A percentile compares a stretch with the other conserved stretches of the same genome.
These are phyloP conservation scores for Eimeria tenella DNA, from an alignment of 169 alveolate genomes.

Conservation along the genomic window DNA sequence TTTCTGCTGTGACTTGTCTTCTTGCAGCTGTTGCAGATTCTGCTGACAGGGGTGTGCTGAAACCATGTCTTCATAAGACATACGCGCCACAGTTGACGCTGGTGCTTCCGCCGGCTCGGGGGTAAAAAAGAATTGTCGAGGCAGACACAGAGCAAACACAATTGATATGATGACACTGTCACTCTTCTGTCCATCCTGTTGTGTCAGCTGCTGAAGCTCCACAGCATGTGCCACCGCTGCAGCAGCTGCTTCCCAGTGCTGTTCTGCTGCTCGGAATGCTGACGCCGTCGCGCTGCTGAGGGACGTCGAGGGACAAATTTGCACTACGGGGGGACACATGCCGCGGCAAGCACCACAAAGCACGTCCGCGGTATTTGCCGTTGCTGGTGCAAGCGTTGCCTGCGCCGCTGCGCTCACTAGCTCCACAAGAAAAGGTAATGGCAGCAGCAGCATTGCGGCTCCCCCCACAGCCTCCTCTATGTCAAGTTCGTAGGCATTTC, in stretches of 20 bases:
- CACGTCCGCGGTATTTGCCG: neutral
- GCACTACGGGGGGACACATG: neutral
- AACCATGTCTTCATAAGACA: neutral
- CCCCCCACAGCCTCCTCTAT: conserved; percentile 7
- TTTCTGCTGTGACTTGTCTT: no score
- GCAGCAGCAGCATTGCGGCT: conserved; percentile 41
- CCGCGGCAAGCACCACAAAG: conserved; percentile 9
- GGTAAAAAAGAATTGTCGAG: conserved; percentile 5
- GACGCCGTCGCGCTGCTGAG: neutral
- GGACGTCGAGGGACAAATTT: neutral
- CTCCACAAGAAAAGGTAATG: neutral
- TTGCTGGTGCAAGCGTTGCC: neutral
- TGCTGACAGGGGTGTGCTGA: conserved; percentile 10
- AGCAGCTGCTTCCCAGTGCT: conserved; percentile 60
- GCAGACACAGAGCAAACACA: conserved; percentile 51
- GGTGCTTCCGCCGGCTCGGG: neutral
- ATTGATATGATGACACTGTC: conserved; percentile 6
- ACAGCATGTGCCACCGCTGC: conserved; percentile 29
- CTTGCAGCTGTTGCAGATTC: neutral
- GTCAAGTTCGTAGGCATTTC: neutral
- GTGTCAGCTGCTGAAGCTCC: conserved; percentile 15
- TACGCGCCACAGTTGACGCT: neutral
- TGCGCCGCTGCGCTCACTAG: neutral
- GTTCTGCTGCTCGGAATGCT: conserved; percentile 16
- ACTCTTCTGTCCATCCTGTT: conserved; percentile 17